Evolutionary conservation across 2,329 filamentous ascomycete species (phyloP), one percentile per base, ranked within the genome.

Genomic region (Monilinia fructicola): DNA sequence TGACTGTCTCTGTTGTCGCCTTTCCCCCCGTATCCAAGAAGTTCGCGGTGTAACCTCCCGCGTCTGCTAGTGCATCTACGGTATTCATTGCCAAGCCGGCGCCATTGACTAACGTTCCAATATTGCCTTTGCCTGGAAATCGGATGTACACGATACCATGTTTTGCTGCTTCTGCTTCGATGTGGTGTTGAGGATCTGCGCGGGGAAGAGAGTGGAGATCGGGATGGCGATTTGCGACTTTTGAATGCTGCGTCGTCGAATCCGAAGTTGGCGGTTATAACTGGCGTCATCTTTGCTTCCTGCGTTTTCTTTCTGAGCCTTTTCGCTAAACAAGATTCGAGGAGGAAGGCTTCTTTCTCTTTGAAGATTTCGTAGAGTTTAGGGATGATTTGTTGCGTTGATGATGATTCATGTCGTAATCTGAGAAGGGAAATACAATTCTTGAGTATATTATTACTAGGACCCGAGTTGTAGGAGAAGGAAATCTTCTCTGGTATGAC

Each of bases 51-150:
- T 81, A 78, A 2, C 91, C 91, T 11, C 88, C 88, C 65, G 86
- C 85, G 16, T 86, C 79, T 2, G 84, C 82, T 1, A 97, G 85
- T 0, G 90, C 90, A 76, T 97, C 93, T 68, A 93, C 87, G 0
- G 92, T 96, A 76, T 95, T 95, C 90, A 97, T 95, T 0, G 92
- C 92, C 1, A 97, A 84, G 0, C 93, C 93, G 0, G 93, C 93
- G 54, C 93, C 92, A 74, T 97, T 97, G 70, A 96, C 92, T 70
- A 96, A 81, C 0, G 90, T 96, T 48, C 92, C 93, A 64, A 96
- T 88, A 69, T 87, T 87, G 64, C 83, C 85, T 64, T 80, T 75
- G 2, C 83, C 81, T 14, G 72, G 76, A 3, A 85, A 82, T 73
- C 85, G 88, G 70, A 96, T 84, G 76, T 93, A 96, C 0, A 95